These are phyloP conservation scores for Strigomonas galati DNA, from an alignment of 208 protist genomes.

Conservation along the genomic window DNA sequence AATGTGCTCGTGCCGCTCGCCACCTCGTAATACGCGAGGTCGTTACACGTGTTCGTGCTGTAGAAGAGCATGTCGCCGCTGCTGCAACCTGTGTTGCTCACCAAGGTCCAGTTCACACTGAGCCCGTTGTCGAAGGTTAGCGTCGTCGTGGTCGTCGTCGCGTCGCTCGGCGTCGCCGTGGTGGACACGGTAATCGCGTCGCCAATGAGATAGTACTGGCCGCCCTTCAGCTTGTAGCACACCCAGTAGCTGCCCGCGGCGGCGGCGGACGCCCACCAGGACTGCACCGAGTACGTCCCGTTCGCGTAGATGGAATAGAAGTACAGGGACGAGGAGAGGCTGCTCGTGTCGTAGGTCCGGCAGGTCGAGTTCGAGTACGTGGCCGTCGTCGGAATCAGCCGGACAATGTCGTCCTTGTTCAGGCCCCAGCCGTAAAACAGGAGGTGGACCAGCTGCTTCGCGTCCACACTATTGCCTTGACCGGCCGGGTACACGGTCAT, in stretches of 20 bases:
- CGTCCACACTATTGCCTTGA: conserved; percentile 3
- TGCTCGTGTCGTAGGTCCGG: conserved; percentile 14
- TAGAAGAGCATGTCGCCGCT: conserved; percentile 63
- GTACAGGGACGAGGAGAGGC: conserved; percentile 10
- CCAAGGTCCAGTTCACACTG: conserved; percentile 57
- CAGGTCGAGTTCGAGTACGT: conserved; percentile 27
- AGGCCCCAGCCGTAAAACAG: conserved; percentile 81
- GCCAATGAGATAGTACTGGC: conserved; percentile 70
- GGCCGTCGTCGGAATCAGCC: conserved; percentile 41
- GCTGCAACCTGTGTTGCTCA: conserved; percentile 15
- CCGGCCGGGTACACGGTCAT: conserved; percentile 33
- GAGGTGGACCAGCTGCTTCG: conserved; percentile 45
- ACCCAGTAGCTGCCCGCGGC: conserved; percentile 45
- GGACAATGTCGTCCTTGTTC: conserved; percentile 42
- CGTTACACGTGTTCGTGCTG: conserved; percentile 62
- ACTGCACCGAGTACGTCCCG: conserved; percentile 65
- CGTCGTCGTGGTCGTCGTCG: conserved; percentile 34
- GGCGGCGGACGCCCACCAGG: conserved; percentile 21
- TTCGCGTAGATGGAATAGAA: conserved; percentile 64
- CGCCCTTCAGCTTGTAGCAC: conserved; percentile 87
- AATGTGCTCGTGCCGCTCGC: conserved; percentile 5
- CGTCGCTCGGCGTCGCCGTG: conserved; percentile 36
- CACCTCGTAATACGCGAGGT: conserved; percentile 61
- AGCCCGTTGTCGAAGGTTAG: conserved; percentile 22
- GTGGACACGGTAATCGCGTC: conserved; percentile 16